Evolutionary conservation across 192 early-diverging fungal species (phyloP), one percentile per base, ranked within the genome.

Genomic region (Entophlyctis luteolus): DNA sequence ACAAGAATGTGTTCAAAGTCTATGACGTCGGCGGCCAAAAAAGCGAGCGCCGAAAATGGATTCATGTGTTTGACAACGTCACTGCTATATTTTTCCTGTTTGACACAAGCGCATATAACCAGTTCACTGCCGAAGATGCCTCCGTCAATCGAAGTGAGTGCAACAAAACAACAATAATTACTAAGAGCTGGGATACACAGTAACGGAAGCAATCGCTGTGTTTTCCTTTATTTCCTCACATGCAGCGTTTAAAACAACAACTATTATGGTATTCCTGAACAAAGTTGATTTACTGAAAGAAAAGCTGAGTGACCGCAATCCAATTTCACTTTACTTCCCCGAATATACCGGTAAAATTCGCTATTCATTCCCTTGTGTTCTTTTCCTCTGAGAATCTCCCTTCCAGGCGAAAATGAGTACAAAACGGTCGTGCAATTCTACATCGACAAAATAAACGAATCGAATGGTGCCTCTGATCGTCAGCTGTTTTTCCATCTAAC

Each of bases 71-170:
- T 75, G 91, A 93, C 65, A 82, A 82, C 16, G 91, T 93, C 0
- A 92, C 86, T 20, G 91, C 93, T 3, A 94, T 96, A 59, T 94
- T 96, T 25, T 96, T 96, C 73, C 94, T 92, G 68, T 90, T 93
- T 22, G 92, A 93, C 0, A 73, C 95, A 65, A 91, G 88, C 73
- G 93, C 95, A 81, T 96, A 94, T 77, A 91, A 96, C 74, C 94
- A 95, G 76, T 87, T 90, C 1, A 74, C 95, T 32, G 77, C 94
- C 10, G 94, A 96, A 54, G 94, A 96, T 32, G 49, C 60, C 27
- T 48, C 45, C 16, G 33, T 62, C 4, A 62, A 62, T 31, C 60
- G 48, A 38, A 27, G 55, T 65, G 20, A 20, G 20, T 16, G 22
- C n/a, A n/a, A n/a, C n/a, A n/a, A n/a, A n/a, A n/a, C n/a, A n/a